These are phyloP conservation scores for Mollisiaceae sp. DNA, from an alignment of 2,329 filamentous ascomycete genomes.

Conservation along the genomic window DNA sequence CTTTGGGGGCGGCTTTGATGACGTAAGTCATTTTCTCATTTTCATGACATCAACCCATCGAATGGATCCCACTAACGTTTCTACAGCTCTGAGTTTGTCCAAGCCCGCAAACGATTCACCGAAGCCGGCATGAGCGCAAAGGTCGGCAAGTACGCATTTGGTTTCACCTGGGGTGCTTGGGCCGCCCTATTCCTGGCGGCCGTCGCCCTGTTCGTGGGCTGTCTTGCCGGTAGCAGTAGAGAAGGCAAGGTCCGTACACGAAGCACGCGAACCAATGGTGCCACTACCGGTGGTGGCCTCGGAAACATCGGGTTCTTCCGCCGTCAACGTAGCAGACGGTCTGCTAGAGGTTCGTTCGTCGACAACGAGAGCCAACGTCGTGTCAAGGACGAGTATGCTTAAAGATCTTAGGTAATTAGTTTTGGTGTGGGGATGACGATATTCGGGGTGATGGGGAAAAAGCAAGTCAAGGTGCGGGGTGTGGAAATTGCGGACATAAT, in stretches of 20 bases:
- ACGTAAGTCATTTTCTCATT: conserved; percentile 61
- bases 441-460: not conserved
- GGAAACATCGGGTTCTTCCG: conserved; percentile 50
- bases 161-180: conserved; percentile 77
- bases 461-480: not conserved
- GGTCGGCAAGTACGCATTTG: conserved; percentile 73
- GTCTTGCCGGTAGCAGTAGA: conserved; percentile 49
- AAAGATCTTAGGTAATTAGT: conserved; percentile 15
- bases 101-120: conserved; percentile 70
- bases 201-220: conserved; percentile 69
- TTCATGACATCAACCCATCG: conserved; percentile 5
- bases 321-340: conserved; percentile 55
- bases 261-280: conserved; percentile 26
- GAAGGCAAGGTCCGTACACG: conserved; percentile 29
- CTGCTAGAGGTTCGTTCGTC: conserved; percentile 55
- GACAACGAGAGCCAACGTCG: conserved; percentile 60
- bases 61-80: conserved; percentile 26
- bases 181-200: conserved; percentile 69
- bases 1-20: conserved; percentile 72
- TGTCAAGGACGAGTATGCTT: conserved; percentile 71
- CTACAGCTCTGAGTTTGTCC: conserved; percentile 64
- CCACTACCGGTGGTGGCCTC: conserved; percentile 33
- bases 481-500: not conserved
- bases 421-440: not conserved
- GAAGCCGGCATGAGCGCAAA: conserved; percentile 58